These are phyloP conservation scores for Carex arenaria DNA, from an alignment of 202 grass and related monocot genomes.

Conservation along the genomic window DNA sequence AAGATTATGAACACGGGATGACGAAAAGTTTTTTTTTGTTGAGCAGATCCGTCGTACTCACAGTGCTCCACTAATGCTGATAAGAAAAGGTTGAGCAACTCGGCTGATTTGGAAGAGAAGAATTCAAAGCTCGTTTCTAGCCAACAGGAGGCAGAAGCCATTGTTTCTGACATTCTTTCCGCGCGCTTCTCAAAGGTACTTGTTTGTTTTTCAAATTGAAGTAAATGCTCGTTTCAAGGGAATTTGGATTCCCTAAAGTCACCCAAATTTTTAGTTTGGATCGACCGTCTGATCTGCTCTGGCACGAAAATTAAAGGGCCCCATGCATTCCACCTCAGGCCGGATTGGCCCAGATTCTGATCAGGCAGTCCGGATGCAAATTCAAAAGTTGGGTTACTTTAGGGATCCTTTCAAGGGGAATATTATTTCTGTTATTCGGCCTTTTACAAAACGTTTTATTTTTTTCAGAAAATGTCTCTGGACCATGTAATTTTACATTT, in stretches of 20 bases:
- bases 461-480: slow-evolving; percentile 81
- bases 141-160: slow-evolving; percentile 64
- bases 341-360: no score
- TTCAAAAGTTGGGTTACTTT: no score
- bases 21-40: background rate
- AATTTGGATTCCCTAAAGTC: no score
- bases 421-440: background rate
- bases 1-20: no score
- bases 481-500: slow-evolving; percentile 72
- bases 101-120: slow-evolving; percentile 13
- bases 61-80: slow-evolving; percentile 15
- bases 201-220: background rate
- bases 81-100: slow-evolving; percentile 23
- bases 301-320: no score
- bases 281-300: no score
- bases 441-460: background rate
- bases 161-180: slow-evolving; percentile 72
- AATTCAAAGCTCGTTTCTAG: slow-evolving; percentile 45
- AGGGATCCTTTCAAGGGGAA: no score
- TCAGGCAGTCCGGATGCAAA: no score
- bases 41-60: slow-evolving; percentile 66
- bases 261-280: no score
- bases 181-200: slow-evolving; percentile 60
- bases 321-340: no score
- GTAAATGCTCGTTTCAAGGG: background rate